Base-by-base conservation (phyloP, 345 rosid species). In the Eucalyptus fibrosa region DNA sequence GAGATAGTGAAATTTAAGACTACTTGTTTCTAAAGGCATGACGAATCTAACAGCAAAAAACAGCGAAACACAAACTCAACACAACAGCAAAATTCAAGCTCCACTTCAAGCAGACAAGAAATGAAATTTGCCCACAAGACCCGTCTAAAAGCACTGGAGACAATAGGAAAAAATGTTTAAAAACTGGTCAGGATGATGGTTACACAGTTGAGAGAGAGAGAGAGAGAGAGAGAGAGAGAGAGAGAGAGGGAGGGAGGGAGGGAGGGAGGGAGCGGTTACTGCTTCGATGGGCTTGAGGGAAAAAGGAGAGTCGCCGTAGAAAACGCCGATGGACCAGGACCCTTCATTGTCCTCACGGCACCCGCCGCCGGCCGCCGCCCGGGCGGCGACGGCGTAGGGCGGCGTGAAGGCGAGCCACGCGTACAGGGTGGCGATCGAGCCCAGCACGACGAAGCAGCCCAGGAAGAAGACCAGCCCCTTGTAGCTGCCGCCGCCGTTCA, bases 311-410 rank as follows among this genome's bases (percentile, higher is more conserved):
- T 96, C 93, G 8, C 99, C 99, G 90, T 93, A 96, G 91, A 94
- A 96, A 89, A 96, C 94, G 34, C 99, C 99, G 90, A 98, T 91
- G 14, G 99, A 94, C 99, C 99, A 97, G 26, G 99, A 97, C 89
- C 99, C 99, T 87, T 98, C 99, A 89, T 91, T 92, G 87, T 98
- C 99, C 59, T 95, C 97, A 88, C 87, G 93, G 47, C 99, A 98
- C 60, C 99, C 99, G 23, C 92, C 50, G 50, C 97, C 93, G 62
- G 93, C 89, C 86, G 90, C 88, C 82, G 92, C 92, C 67, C 92
- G 87, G 62, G 88, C 91, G 17, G 50, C 90, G 87, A 87, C 89
- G 77, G 91, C 90, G 87, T 88, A 77, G 59, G 95, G 91, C 50
- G 91, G 92, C 87, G 88, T 89, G 89, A 95, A 94, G 50, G 90